These are phyloP conservation scores for Ulmus americana DNA, from an alignment of 331 rosid genomes.

Conservation along the genomic window DNA sequence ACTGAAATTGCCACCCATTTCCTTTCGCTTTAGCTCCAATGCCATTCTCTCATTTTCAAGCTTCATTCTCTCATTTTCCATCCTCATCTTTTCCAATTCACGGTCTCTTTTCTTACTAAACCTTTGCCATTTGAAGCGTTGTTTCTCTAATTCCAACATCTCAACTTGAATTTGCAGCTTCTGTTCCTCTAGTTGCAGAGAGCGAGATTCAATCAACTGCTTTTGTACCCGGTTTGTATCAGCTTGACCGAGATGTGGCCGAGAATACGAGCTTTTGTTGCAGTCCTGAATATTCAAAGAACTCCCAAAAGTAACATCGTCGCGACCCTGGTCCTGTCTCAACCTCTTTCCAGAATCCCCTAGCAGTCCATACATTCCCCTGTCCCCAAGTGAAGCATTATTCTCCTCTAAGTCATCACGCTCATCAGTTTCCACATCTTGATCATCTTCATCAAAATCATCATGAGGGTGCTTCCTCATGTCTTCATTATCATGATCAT, in stretches of 20 bases:
- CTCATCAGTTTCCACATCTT: constrained; percentile 55
- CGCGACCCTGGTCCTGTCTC: constrained; percentile 43
- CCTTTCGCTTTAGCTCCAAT: constrained; percentile 62
- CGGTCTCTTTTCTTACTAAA: constrained; percentile 69
- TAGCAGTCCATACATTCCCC: constrained; percentile 32
- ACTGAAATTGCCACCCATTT: constrained; percentile 46
- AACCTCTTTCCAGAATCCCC: constrained; percentile 52
- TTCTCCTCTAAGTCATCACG: constrained; percentile 61
- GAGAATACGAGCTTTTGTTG: constrained; percentile 40
- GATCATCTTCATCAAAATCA: constrained; percentile 71
- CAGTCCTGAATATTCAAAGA: constrained; percentile 41
- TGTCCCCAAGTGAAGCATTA: constrained; percentile 42
- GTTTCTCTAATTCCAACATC: constrained; percentile 70
- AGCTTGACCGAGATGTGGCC: constrained; percentile 34
- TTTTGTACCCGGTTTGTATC: constrained; percentile 53
- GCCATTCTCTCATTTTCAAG: constrained; percentile 66
- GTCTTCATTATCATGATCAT: constrained; percentile 61
- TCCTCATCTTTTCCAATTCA: constrained; percentile 69
- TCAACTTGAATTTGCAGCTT: constrained; percentile 69
- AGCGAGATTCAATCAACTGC: constrained; percentile 64
- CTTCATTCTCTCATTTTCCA: constrained; percentile 81
- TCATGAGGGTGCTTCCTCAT: constrained; percentile 48
- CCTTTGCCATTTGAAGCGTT: constrained; percentile 71
- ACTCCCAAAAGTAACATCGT: constrained; percentile 39
- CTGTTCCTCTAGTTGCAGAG: constrained; percentile 76